Conservation (phyloP, 176 grass and related monocot genomes). For the Oryza glumipatula region DNA sequence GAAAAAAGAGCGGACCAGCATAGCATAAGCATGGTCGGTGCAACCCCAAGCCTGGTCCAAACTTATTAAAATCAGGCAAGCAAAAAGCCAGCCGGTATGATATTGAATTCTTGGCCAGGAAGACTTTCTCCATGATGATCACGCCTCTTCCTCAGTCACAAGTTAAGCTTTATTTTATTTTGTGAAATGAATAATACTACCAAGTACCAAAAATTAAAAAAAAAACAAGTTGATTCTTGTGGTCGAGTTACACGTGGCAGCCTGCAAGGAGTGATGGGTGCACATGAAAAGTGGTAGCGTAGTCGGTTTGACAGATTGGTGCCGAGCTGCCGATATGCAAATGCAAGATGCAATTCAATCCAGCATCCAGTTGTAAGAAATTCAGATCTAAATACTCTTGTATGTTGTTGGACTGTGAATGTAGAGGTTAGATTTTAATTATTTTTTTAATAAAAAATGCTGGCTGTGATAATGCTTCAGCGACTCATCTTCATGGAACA, state of each 20-base stretch:
- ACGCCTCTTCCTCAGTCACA: background rate
- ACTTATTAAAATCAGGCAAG: background rate
- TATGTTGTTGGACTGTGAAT: too few relatives aligned
- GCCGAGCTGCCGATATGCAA: background rate
- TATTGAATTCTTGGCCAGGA: background rate
- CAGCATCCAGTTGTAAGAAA: background rate
- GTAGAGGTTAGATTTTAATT: too few relatives aligned
- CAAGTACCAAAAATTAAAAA: too few relatives aligned
- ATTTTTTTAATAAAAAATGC: too few relatives aligned
- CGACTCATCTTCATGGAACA: background rate
- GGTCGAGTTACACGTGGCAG: conserved; percentile 1
- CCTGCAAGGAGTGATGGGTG: background rate
- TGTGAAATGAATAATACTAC: background rate
- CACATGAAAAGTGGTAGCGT: background rate
- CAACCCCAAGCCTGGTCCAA: background rate
- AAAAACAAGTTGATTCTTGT: background rate
- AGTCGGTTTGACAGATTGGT: background rate
- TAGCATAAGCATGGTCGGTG: conserved; percentile 11
- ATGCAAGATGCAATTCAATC: background rate
- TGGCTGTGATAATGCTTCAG: background rate
- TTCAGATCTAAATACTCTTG: too few relatives aligned
- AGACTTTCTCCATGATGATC: background rate
- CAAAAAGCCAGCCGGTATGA: background rate
- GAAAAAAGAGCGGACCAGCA: background rate
- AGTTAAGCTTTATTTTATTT: background rate